These are phyloP conservation scores for Aspergillus caelatus DNA, from an alignment of 2,329 filamentous ascomycete species.

Conservation along the genomic window DNA sequence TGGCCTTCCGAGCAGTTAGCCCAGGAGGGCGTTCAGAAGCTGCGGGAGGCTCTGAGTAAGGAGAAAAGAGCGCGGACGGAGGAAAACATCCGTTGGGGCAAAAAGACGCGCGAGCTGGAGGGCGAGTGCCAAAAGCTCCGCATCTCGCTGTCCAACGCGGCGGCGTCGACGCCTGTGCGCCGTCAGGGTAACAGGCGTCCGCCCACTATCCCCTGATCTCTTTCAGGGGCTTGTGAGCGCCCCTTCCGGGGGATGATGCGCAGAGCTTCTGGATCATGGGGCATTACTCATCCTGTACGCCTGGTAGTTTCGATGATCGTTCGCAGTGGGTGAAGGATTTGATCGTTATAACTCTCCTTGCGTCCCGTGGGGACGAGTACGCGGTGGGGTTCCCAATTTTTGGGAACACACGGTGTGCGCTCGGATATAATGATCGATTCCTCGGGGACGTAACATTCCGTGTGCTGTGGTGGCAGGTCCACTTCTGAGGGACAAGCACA, in stretches of 20 bases:
- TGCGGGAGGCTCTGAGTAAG: slow-evolving; percentile 14
- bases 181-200: not conserved
- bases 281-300: not conserved
- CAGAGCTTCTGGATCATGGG: not conserved
- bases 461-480: not conserved
- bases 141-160: slow-evolving; percentile 22
- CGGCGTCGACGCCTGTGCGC: not conserved
- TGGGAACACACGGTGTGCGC: not conserved
- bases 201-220: not conserved
- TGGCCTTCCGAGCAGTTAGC: slow-evolving; percentile 6
- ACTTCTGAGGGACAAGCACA: not conserved
- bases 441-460: not conserved
- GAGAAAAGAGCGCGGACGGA: slow-evolving; percentile 18
- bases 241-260: not conserved
- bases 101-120: slow-evolving; percentile 16
- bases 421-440: not conserved
- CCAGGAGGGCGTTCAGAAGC: slow-evolving; percentile 12
- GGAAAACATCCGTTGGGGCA: slow-evolving; percentile 20
- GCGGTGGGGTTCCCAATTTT: not conserved
- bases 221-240: not conserved
- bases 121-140: slow-evolving; percentile 21
- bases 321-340: not conserved
- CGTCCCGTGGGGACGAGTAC: not conserved
- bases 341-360: not conserved
- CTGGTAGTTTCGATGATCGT: not conserved